Conservation (phyloP, 1,139 yeast genomes). For the Protomyces gravidus region DNA sequence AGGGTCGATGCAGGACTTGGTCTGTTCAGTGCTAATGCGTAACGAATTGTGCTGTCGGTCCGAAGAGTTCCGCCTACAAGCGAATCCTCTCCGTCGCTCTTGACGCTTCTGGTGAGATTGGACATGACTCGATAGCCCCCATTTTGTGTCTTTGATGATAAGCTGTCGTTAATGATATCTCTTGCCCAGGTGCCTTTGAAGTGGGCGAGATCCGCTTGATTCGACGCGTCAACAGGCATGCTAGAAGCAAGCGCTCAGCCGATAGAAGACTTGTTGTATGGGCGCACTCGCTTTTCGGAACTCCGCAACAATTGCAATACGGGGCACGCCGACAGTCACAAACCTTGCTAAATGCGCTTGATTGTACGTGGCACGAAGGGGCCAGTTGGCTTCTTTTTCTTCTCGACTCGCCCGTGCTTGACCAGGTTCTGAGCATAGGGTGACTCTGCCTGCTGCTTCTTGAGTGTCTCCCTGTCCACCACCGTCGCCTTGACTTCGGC, state of each 20-base stretch:
- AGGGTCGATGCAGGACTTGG: background rate
- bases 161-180: background rate
- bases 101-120: conserved; percentile 9
- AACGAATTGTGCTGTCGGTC: conserved; percentile 6
- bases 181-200: background rate
- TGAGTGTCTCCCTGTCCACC: conserved; percentile 20
- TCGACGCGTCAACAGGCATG: background rate
- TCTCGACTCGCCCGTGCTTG: conserved; percentile 13
- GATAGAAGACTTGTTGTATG: background rate
- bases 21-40: background rate
- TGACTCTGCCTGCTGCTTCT: conserved; percentile 25
- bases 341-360: conserved; percentile 4
- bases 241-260: no score
- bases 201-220: background rate
- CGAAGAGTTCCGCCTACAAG: conserved; percentile 7
- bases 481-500: conserved; percentile 28
- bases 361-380: conserved; percentile 14
- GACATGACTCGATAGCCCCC: background rate
- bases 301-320: no score
- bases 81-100: conserved; percentile 17
- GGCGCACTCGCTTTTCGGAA: no score
- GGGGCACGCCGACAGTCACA: no score
- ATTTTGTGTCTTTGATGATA: no score
- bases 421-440: conserved; percentile 17
- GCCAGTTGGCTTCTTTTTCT: conserved; percentile 8